These are phyloP conservation scores for Pseudopyrenochaeta lycopersici DNA, from an alignment of 2,329 filamentous ascomycete genomes.

Conservation along the genomic window DNA sequence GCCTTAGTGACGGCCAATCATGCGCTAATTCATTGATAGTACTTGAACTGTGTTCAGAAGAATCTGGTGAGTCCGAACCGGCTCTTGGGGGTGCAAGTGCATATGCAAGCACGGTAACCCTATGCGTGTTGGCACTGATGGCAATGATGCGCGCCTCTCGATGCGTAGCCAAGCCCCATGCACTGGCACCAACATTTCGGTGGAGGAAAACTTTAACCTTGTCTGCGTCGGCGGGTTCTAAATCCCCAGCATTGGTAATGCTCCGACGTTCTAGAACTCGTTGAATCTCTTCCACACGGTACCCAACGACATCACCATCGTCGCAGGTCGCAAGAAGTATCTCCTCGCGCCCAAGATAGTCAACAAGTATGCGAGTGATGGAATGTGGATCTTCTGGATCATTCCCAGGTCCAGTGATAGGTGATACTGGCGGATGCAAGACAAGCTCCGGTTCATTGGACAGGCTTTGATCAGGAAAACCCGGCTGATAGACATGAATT, in stretches of 20 bases:
- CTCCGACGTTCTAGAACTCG: constrained; percentile 23
- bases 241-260: not conserved
- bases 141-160: constrained; percentile 83
- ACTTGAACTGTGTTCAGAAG: not conserved
- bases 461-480: constrained; percentile 53
- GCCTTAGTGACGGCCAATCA: constrained; percentile 38
- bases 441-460: constrained; percentile 47
- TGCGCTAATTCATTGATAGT: constrained; percentile 4
- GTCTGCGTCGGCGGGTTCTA: constrained; percentile 51
- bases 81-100: constrained; percentile 52
- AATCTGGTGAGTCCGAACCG: not conserved
- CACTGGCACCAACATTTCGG: constrained; percentile 78
- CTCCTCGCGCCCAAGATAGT: constrained; percentile 57
- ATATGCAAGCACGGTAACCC: constrained; percentile 68
- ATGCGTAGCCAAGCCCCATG: constrained; percentile 91
- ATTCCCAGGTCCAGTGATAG: constrained; percentile 31
- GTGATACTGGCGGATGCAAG: constrained; percentile 50
- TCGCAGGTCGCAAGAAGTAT: constrained; percentile 63
- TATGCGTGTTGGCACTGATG: constrained; percentile 77
- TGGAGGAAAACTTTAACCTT: constrained; percentile 69
- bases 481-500: constrained; percentile 55
- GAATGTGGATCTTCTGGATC: constrained; percentile 52
- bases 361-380: constrained; percentile 56
- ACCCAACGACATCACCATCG: constrained; percentile 63
- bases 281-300: constrained; percentile 43